Evolutionary conservation across 257 asterid species (phyloP), one percentile per base, ranked within the genome.

Genomic region (Plantago major): DNA sequence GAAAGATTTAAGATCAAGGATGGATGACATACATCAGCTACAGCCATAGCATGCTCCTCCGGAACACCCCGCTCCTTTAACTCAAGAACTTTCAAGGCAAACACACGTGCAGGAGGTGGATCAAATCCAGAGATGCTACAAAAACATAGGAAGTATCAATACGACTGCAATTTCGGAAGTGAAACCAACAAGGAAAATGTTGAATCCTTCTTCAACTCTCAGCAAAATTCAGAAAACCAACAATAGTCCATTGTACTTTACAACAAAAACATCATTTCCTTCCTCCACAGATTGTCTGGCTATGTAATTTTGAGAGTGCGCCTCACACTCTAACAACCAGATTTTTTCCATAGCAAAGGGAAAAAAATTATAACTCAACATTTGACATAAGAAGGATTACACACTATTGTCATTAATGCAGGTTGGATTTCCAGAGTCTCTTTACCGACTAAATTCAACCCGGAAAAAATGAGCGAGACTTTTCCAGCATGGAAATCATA

Each of bases 1-100:
- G 40, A 33, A 7, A 7, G 40, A 33, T 33, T 42, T 15, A 33
- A 54, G 58, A 22, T 22, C 26, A 22, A 22, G 26, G 26, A 42
- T 6, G 49, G 15, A 60, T 15, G 63, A 64, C 84, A 58, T 76
- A 92, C 99, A 79, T 92, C 88, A 67, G 99, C 97, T 8, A 89
- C 71, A 46, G 84, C 73, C 40, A 89, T 65, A 42, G 96, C 99
- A 30, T 80, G 78, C 12, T 66, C 86, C 60, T 89, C 95, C 33
- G 66, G 38, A 11, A 77, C 76, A 8, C 99, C 99, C 60, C 81
- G 86, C 62, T 78, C 95, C 85, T 84, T 87, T 65, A 89, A 65
- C 76, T 92, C 97, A 11, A 92, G 84, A 66, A 92, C 96, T 67
- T 90, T 79, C 89, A 83, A 83, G 43, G 88, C 95, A 68, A 75